These are phyloP conservation scores for Colletotrichum australisinense DNA, from an alignment of 2,329 filamentous ascomycete species.

Conservation along the genomic window DNA sequence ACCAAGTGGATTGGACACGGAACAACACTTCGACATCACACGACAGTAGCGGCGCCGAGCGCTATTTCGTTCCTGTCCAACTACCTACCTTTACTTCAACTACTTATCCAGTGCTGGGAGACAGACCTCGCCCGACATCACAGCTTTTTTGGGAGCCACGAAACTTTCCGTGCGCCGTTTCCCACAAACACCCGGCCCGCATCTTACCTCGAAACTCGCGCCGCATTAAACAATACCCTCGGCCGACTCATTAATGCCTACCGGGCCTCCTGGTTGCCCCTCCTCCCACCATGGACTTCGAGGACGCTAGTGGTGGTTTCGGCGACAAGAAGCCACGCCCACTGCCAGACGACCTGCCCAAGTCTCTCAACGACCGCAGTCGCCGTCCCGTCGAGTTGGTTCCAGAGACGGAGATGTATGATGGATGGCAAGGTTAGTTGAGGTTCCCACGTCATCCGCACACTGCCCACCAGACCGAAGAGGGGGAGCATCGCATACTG, in stretches of 20 bases:
- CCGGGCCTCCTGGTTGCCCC: constrained; percentile 44
- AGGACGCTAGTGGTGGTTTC: constrained; percentile 57
- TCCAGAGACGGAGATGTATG: constrained; percentile 95
- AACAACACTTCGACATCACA: constrained; percentile 21
- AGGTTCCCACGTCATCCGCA: neutral
- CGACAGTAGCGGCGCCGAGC: constrained; percentile 13
- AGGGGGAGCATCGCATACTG: neutral
- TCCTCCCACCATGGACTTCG: constrained; percentile 68
- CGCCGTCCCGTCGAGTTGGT: constrained; percentile 74
- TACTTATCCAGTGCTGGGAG: neutral
- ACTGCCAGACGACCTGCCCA: constrained; percentile 88
- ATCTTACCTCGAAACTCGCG: constrained; percentile 13
- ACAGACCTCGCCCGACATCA: neutral
- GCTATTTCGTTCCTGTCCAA: neutral
- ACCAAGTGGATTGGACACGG: neutral
- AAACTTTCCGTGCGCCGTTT: constrained; percentile 21
- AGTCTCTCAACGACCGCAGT: constrained; percentile 88
- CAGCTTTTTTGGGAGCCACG: neutral
- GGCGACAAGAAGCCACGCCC: constrained; percentile 56
- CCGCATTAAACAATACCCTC: constrained; percentile 25
- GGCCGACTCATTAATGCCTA: constrained; percentile 30
- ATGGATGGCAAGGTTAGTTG: constrained; percentile 91
- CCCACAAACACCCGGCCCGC: constrained; percentile 8
- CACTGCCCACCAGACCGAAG: neutral
- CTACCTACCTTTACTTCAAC: neutral